Conservation (phyloP, 352 stramenopile species). For the Elongisporangium senticosum region DNA sequence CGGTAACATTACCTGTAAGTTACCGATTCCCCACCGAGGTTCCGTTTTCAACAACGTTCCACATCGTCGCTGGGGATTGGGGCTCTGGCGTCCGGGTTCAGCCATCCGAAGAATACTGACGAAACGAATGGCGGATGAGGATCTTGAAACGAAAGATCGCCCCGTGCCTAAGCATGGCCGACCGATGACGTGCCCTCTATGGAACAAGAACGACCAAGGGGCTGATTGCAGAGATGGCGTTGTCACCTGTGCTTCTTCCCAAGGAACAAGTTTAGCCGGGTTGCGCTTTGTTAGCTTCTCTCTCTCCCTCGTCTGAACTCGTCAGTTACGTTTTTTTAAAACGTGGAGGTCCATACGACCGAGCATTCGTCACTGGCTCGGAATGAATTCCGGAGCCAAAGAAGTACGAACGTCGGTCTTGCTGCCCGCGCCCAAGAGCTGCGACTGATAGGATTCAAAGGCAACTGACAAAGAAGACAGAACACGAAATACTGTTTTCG, state of each 20-base stretch:
- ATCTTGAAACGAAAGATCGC: background rate
- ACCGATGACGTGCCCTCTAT: background rate
- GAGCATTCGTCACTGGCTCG: background rate
- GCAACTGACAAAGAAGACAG: too few species aligned
- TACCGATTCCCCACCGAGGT: background rate
- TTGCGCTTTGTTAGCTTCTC: too few species aligned
- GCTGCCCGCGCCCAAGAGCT: too few species aligned
- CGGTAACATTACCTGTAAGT: background rate
- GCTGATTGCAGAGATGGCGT: background rate
- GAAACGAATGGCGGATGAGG: background rate
- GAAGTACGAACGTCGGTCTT: background rate
- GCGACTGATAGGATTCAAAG: too few species aligned
- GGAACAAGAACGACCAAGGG: background rate
- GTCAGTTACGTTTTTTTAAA: too few species aligned
- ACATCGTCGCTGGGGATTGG: too few species aligned
- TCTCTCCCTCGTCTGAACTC: too few species aligned
- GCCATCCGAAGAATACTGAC: background rate
- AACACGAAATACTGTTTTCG: too few species aligned
- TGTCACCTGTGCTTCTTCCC: background rate
- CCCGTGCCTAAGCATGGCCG: background rate
- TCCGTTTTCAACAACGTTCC: background rate
- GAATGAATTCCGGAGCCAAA: background rate
- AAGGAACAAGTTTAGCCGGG: too few species aligned
- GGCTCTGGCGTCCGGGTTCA: too few species aligned
- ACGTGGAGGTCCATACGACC: background rate